These are phyloP conservation scores for Rhodofomes roseus DNA, from an alignment of 1,284 basidiomycete genomes.

Conservation along the genomic window DNA sequence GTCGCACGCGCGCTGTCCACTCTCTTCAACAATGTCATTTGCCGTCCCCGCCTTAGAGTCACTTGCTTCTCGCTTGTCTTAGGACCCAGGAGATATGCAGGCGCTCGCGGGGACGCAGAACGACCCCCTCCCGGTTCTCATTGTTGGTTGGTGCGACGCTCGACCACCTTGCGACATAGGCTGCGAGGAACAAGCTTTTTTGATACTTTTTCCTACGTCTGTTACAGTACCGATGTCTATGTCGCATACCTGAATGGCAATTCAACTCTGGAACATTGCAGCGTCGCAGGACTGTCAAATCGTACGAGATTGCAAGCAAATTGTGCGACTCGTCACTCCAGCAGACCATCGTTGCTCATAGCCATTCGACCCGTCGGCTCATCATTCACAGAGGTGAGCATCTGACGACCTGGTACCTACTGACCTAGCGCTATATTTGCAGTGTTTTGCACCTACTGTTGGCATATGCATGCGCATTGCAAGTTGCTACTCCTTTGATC, in stretches of 20 bases:
- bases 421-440: no score
- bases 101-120: constrained; percentile 63
- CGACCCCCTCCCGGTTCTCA: constrained; percentile 30
- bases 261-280: background rate
- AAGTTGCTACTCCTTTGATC: no score
- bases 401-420: no score
- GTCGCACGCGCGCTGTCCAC: background rate
- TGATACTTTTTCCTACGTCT: background rate
- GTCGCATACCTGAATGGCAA: background rate
- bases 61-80: constrained; percentile 46
- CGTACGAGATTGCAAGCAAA: no score
- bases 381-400: no score
- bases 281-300: no score
- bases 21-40: constrained; percentile 32
- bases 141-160: constrained; percentile 26
- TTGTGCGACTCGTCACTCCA: no score
- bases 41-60: constrained; percentile 58
- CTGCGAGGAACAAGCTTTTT: constrained; percentile 28
- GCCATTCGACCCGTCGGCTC: no score
- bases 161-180: constrained; percentile 30
- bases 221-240: background rate
- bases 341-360: no score
- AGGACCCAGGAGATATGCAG: constrained; percentile 41
- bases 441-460: no score
- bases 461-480: no score